These are phyloP conservation scores for Ceratonia siliqua DNA, from an alignment of 306 rosid genomes.

Conservation along the genomic window DNA sequence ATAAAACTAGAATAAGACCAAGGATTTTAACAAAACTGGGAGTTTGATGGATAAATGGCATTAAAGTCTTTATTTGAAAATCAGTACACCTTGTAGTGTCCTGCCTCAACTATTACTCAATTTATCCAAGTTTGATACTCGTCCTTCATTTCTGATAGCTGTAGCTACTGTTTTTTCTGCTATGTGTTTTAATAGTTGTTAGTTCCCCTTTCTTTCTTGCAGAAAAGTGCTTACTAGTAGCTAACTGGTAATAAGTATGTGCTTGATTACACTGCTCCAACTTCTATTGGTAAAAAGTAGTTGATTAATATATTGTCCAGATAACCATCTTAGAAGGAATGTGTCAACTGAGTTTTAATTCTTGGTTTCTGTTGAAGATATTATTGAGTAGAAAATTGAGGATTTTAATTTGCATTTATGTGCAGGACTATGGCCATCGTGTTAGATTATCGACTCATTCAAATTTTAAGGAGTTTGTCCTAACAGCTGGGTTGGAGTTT, in stretches of 20 bases:
- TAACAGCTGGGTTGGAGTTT: conserved; percentile 99
- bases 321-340: conserved; percentile 3
- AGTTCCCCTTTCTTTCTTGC: background rate
- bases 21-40: background rate
- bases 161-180: background rate
- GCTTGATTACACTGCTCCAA: background rate
- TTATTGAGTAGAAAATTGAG: conserved; percentile 9
- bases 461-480: conserved; percentile 97
- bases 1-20: background rate
- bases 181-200: background rate
- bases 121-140: background rate
- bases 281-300: background rate
- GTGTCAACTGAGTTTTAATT: conserved; percentile 3
- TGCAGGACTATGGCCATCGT: conserved; percentile 99
- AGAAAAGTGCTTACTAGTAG: background rate
- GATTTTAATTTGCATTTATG: background rate
- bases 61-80: background rate
- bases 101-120: background rate
- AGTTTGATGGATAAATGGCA: background rate
- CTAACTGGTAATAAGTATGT: background rate
- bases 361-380: conserved; percentile 10
- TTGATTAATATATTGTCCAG: conserved; percentile 10
- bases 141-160: background rate
- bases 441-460: conserved; percentile 98
- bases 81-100: background rate